Evolutionary conservation across 805 yeast species (phyloP).

Genomic region (Metschnikowia noctiluminum): DNA sequence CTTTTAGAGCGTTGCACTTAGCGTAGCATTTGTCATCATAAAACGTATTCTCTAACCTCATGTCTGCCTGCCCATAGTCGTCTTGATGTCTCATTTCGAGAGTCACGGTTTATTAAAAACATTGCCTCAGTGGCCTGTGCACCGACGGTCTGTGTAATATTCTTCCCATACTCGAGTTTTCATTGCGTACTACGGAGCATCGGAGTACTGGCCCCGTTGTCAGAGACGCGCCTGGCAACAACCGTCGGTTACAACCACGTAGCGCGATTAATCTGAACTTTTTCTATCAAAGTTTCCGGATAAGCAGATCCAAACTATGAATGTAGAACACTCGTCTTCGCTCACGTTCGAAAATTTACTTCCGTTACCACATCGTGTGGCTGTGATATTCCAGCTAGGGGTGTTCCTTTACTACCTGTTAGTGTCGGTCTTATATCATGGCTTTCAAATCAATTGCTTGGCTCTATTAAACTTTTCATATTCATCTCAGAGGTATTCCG

Average conservation of each 20-base stretch:
- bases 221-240: no score
- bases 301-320: background rate
- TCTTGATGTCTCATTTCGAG: no score
- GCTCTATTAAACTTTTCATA: constrained; percentile 42
- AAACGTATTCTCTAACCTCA: background rate
- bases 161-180: no score
- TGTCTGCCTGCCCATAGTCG: no score
- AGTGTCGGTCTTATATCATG: constrained; percentile 34
- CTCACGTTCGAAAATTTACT: constrained; percentile 26
- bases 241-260: background rate
- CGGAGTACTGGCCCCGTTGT: no score
- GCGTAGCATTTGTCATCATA: background rate
- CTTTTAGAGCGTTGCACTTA: background rate
- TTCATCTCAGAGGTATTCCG: constrained; percentile 33
- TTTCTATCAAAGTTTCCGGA: background rate
- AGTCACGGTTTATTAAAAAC: no score
- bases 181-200: no score
- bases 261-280: background rate
- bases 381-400: constrained; percentile 48
- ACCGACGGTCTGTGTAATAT: no score
- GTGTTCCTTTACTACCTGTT: constrained; percentile 52
- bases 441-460: constrained; percentile 42
- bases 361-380: constrained; percentile 44
- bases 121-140: no score
- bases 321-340: constrained; percentile 1